phyloP scores from a whole-genome alignment of 371 early-diverging fungal genomes.

The Syncephalastrum racemosum region DNA sequence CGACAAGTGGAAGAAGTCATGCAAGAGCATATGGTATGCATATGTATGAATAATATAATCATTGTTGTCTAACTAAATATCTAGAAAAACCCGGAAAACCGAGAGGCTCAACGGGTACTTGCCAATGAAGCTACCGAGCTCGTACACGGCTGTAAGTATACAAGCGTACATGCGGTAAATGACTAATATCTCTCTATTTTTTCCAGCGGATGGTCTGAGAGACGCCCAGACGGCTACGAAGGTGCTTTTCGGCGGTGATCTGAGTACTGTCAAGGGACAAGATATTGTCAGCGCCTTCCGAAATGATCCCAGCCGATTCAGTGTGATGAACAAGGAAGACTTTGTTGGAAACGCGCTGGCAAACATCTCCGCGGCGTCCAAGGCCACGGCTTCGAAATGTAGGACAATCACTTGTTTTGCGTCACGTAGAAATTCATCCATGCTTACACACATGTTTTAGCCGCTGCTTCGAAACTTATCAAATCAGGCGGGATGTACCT shows the following conservation, averaged over 20 bases:
- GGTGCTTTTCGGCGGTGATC: constrained; percentile 66
- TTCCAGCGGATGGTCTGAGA: constrained; percentile 54
- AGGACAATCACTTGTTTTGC: constrained; percentile 20
- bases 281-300: constrained; percentile 75
- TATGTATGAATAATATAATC: neutral
- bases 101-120: constrained; percentile 72
- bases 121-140: constrained; percentile 88
- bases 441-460: constrained; percentile 28
- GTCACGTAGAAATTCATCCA: neutral
- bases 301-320: constrained; percentile 58
- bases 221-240: constrained; percentile 68
- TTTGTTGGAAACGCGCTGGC: constrained; percentile 53
- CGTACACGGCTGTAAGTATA: constrained; percentile 77
- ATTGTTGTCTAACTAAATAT: neutral
- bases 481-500: constrained; percentile 77
- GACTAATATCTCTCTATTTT: constrained; percentile 5
- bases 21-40: constrained; percentile 58
- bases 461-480: constrained; percentile 74
- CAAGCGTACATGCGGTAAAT: neutral
- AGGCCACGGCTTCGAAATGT: constrained; percentile 72
- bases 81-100: constrained; percentile 62
- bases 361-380: constrained; percentile 59
- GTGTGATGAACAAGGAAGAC: constrained; percentile 15
- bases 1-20: constrained; percentile 62
- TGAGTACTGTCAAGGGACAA: constrained; percentile 43